A percentile compares a stretch with the other conserved stretches of the same genome.
Conservation (phyloP, 129 eudicot species). For the Rutidosis leptorrhynchoides region DNA sequence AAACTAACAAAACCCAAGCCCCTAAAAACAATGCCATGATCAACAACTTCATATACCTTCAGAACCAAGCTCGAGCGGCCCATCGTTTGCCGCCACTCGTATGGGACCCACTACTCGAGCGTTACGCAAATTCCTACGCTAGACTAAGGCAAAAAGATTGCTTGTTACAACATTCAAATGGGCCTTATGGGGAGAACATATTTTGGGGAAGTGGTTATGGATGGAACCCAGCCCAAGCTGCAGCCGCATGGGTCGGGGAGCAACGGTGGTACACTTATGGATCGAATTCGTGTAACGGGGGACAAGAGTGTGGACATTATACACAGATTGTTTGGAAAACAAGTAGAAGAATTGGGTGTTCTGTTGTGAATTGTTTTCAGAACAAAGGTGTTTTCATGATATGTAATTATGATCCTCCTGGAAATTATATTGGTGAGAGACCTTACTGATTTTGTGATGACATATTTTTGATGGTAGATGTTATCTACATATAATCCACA, state of each 20-base stretch:
- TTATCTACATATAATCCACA: not conserved
- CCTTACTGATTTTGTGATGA: conserved; percentile 47
- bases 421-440: conserved; percentile 68
- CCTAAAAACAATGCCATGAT: not conserved
- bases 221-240: conserved; percentile 66
- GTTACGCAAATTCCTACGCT: conserved; percentile 59
- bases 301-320: conserved; percentile 76
- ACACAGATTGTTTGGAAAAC: conserved; percentile 23
- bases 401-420: conserved; percentile 83
- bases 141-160: conserved; percentile 53
- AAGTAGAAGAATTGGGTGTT: conserved; percentile 65
- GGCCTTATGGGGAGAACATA: conserved; percentile 41
- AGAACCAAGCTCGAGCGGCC: conserved; percentile 58
- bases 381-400: conserved; percentile 64
- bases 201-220: conserved; percentile 70
- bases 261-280: conserved; percentile 29
- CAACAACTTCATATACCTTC: conserved; percentile 44
- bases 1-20: not conserved
- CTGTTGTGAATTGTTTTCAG: conserved; percentile 48
- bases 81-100: conserved; percentile 42
- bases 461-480: not conserved
- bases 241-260: conserved; percentile 52
- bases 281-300: conserved; percentile 52
- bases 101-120: conserved; percentile 56
- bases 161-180: conserved; percentile 57